Conservation (phyloP, 306 rosid genomes). For the Pachyrhizus erosus region DNA sequence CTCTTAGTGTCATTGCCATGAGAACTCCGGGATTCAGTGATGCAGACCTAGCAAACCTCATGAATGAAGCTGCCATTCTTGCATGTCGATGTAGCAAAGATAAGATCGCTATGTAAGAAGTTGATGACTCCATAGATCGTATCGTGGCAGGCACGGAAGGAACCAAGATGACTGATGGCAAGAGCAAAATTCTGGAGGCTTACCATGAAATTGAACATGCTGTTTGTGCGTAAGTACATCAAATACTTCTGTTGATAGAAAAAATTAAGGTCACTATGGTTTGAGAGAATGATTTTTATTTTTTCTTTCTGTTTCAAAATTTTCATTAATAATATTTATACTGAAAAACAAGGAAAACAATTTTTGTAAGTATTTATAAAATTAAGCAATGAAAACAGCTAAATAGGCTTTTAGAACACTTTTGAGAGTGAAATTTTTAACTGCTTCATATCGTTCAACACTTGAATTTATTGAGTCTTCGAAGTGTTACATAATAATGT, state of each 20-base stretch:
- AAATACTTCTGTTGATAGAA: background rate
- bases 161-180: constrained; percentile 82
- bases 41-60: constrained; percentile 80
- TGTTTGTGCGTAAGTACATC: constrained; percentile 76
- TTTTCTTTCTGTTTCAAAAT: background rate
- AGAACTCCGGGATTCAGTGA: constrained; percentile 80
- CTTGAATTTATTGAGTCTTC: background rate
- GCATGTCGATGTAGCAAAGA: constrained; percentile 75
- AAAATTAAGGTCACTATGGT: background rate
- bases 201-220: constrained; percentile 92
- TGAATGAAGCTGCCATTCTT: constrained; percentile 87
- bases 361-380: background rate
- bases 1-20: constrained; percentile 67
- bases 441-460: background rate
- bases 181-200: constrained; percentile 75
- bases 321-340: background rate
- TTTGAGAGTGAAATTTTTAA: background rate
- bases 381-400: background rate
- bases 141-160: constrained; percentile 91
- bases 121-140: constrained; percentile 75
- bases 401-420: background rate
- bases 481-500: constrained; percentile 15
- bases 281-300: background rate
- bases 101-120: constrained; percentile 63
- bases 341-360: background rate